Conservation (phyloP, 2,329 filamentous ascomycete genomes). For the Purpureocillium lavendulum region DNA sequence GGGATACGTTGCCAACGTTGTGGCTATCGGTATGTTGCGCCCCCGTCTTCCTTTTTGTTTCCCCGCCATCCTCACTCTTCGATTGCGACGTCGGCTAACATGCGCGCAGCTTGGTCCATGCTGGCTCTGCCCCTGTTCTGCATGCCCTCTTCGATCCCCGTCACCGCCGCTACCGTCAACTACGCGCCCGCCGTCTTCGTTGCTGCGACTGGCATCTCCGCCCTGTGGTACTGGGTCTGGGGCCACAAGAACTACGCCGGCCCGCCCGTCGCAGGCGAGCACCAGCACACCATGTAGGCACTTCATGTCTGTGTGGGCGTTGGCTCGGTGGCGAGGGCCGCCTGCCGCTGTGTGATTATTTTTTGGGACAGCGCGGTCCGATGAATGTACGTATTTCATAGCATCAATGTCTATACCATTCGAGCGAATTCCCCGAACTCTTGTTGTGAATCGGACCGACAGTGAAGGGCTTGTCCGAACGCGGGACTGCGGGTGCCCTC, state of each 20-base stretch:
- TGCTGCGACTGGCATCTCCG: conserved; percentile 52
- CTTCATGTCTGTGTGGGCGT: too few species aligned
- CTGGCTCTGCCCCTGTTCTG: conserved; percentile 68
- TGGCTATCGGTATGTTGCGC: conserved; percentile 50
- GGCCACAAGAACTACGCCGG: conserved; percentile 62
- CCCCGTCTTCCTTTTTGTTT: conserved; percentile 6
- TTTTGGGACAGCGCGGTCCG: neutral
- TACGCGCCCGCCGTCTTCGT: conserved; percentile 70
- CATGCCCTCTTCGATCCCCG: conserved; percentile 58
- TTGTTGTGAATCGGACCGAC: neutral
- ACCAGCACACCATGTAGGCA: neutral
- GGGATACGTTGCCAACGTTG: conserved; percentile 52
- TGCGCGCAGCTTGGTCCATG: conserved; percentile 48
- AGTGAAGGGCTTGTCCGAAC: too few species aligned
- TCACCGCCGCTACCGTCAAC: conserved; percentile 53
- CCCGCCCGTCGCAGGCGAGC: conserved; percentile 39
- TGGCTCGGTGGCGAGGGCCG: too few species aligned
- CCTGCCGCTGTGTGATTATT: neutral
- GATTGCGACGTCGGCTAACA: neutral
- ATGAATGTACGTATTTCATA: neutral
- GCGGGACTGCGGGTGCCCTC: too few species aligned
- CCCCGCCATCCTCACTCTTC: too few species aligned
- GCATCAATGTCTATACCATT: neutral
- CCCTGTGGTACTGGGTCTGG: conserved; percentile 61
- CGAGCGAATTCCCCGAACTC: neutral